phyloP scores from a whole-genome alignment of 202 grass and related monocot species.

The Bolboschoenoplectus hybrid region DNA sequence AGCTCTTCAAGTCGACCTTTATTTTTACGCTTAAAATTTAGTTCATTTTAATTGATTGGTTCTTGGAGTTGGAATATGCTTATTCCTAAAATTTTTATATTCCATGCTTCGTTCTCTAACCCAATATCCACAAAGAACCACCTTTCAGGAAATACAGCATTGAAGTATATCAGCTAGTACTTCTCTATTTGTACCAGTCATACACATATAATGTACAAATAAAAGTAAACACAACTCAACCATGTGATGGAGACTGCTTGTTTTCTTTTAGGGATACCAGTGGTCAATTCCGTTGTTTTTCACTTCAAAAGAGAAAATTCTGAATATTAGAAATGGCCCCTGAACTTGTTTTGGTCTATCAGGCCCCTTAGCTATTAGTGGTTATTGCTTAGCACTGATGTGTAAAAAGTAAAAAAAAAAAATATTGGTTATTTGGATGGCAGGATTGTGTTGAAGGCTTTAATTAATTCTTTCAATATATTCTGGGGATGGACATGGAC shows the following conservation, averaged over 20 bases:
- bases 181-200: background rate
- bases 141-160: conserved; percentile 15
- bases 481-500: background rate
- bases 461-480: background rate
- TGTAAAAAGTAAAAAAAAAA: background rate
- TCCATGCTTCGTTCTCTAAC: background rate
- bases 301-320: background rate
- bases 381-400: background rate
- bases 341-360: background rate
- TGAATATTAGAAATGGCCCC: background rate
- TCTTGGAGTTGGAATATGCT: background rate
- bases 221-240: background rate
- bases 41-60: background rate
- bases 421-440: background rate
- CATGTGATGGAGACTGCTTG: background rate
- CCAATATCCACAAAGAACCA: background rate
- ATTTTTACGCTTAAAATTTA: background rate
- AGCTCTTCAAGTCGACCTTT: background rate
- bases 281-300: background rate
- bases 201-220: background rate
- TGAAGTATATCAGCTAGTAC: background rate
- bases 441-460: conserved; percentile 31
- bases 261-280: background rate
- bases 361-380: background rate
- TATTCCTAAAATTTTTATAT: background rate